phyloP scores from a whole-genome alignment of 805 yeast species.

The Yamadazyma olivae region DNA sequence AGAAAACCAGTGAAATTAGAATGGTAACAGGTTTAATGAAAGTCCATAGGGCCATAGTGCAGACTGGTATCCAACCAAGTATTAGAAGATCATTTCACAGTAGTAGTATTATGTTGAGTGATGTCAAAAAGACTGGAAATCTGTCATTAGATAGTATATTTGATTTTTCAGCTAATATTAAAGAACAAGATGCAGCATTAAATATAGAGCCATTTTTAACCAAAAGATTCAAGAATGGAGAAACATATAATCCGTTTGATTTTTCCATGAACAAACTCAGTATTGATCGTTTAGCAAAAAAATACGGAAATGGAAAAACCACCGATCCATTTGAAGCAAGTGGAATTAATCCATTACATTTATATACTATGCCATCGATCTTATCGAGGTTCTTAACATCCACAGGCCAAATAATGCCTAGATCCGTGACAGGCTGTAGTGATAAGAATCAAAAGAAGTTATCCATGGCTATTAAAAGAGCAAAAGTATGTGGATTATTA shows the following conservation, averaged over 20 bases:
- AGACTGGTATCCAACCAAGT: no score
- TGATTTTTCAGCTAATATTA: background rate
- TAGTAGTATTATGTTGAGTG: no score
- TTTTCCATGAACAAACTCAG: conserved; percentile 59
- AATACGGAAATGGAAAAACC: conserved; percentile 16
- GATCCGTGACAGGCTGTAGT: conserved; percentile 66
- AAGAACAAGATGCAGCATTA: conserved; percentile 26
- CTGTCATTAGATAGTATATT: no score
- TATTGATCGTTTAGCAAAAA: conserved; percentile 40
- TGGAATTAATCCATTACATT: conserved; percentile 64
- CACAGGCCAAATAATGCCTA: conserved; percentile 74
- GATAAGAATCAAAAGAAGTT: conserved; percentile 66
- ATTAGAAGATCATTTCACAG: no score
- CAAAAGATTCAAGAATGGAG: conserved; percentile 47
- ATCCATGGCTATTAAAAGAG: conserved; percentile 75
- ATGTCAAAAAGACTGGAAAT: no score
- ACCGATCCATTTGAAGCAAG: conserved; percentile 42
- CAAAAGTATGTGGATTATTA: conserved; percentile 76
- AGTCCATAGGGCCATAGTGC: no score
- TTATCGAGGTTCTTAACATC: conserved; percentile 63
- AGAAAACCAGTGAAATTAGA: no score
- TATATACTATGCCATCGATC: conserved; percentile 69
- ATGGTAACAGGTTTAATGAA: no score
- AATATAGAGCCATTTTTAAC: conserved; percentile 31
- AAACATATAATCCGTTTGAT: conserved; percentile 79